Conservation (phyloP, 805 yeast species). For the Spathaspora arborariae region DNA sequence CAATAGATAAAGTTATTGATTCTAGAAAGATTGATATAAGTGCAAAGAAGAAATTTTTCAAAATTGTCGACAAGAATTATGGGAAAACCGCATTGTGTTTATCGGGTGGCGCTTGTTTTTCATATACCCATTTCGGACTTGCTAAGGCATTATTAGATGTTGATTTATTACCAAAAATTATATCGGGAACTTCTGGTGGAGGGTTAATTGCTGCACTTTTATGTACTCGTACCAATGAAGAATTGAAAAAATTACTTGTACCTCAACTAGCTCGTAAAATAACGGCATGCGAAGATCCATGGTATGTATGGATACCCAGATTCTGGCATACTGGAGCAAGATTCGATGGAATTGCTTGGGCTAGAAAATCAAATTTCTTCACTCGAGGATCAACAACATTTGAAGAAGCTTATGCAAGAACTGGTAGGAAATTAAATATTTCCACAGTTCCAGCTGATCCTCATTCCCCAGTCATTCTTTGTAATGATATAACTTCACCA, state of each 20-base stretch:
- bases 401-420: constrained; percentile 60
- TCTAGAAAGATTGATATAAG: constrained; percentile 33
- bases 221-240: constrained; percentile 67
- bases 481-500: constrained; percentile 75
- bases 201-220: constrained; percentile 73
- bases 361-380: constrained; percentile 62
- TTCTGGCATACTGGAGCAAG: constrained; percentile 77
- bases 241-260: constrained; percentile 48
- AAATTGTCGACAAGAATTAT: constrained; percentile 55
- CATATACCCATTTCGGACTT: constrained; percentile 75
- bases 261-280: constrained; percentile 62
- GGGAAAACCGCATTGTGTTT: constrained; percentile 72
- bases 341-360: constrained; percentile 75
- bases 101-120: constrained; percentile 78
- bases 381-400: constrained; percentile 72
- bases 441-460: constrained; percentile 82
- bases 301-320: constrained; percentile 56
- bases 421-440: constrained; percentile 69
- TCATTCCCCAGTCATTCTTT: constrained; percentile 73
- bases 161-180: constrained; percentile 60
- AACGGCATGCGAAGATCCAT: constrained; percentile 66
- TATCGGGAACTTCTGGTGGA: constrained; percentile 81
- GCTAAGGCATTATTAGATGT: constrained; percentile 67
- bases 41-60: constrained; percentile 51
- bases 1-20: constrained; percentile 42